phyloP scores from a whole-genome alignment of 495 filamentous ascomycete genomes.

The Penicillium paradoxum region DNA sequence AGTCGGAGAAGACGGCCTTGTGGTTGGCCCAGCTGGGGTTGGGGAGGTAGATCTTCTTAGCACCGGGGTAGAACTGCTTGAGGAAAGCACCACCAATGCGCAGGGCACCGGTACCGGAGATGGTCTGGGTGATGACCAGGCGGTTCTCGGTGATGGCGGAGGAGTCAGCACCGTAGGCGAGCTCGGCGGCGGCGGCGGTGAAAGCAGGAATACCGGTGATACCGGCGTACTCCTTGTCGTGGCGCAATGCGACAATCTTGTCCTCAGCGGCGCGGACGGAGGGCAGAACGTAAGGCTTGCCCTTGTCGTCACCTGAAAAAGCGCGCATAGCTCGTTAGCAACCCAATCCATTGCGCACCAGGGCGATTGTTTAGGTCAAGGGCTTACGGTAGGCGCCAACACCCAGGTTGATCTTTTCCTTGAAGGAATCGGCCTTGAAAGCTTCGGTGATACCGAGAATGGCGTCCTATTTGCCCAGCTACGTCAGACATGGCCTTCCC shows the following conservation, averaged over 20 bases:
- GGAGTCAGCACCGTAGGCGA: constrained; percentile 84
- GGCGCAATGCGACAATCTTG: constrained; percentile 65
- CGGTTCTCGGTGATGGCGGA: constrained; percentile 68
- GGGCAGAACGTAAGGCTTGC: constrained; percentile 95
- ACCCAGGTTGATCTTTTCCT: constrained; percentile 96
- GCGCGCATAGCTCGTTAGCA: not conserved
- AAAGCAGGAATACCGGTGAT: constrained; percentile 95
- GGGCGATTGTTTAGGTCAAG: not conserved
- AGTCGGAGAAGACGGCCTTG: constrained; percentile 91
- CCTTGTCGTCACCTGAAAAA: constrained; percentile 73
- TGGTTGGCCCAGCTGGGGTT: constrained; percentile 98
- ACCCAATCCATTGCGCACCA: constrained; percentile 1
- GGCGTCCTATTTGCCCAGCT: constrained; percentile 50
- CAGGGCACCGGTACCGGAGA: constrained; percentile 94
- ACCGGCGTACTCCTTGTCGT: constrained; percentile 97
- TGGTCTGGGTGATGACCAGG: constrained; percentile 91
- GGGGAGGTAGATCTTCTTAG: constrained; percentile 93
- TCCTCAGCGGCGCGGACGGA: constrained; percentile 88
- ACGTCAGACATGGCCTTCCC: constrained; percentile 26
- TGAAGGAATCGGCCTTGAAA: constrained; percentile 91
- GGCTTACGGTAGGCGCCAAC: constrained; percentile 51
- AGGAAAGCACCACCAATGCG: constrained; percentile 94
- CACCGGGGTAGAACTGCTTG: constrained; percentile 77
- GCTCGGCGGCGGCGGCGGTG: constrained; percentile 81
- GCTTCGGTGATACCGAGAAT: constrained; percentile 98